Percentiles rank a stretch among this genome's conserved stretches.
Evolutionary conservation across 257 asterid species (phyloP).

Genomic region (Parsonsia alboflavescens): DNA sequence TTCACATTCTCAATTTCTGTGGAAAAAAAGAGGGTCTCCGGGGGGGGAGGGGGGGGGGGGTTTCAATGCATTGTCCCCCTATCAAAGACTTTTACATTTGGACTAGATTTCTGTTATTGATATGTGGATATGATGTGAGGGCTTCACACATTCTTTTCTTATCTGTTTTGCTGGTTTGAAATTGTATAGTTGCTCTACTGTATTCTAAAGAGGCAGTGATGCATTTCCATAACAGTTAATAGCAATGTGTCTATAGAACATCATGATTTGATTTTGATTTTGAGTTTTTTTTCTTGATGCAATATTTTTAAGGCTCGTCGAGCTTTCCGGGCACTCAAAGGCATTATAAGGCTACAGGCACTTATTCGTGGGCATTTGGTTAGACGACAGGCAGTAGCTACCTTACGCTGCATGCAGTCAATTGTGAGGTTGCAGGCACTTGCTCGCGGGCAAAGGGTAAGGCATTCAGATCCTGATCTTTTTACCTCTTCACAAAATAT

Average conservation of each 20-base stretch:
- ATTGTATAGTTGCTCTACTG: neutral
- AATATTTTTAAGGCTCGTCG: conserved; percentile 65
- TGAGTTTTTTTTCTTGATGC: neutral
- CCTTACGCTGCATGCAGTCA: conserved; percentile 71
- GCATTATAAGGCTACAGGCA: conserved; percentile 90
- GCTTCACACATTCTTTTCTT: neutral
- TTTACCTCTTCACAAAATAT: conserved; percentile 21
- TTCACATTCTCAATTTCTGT: neutral
- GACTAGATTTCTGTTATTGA: neutral
- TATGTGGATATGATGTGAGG: neutral
- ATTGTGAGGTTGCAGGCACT: conserved; percentile 72
- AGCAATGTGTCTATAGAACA: neutral
- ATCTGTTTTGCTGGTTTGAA: neutral
- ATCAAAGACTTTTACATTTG: neutral
- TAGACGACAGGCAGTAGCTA: conserved; percentile 85
- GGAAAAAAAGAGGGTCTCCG: neutral
- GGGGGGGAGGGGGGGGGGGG: neutral
- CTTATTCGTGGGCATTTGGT: conserved; percentile 93
- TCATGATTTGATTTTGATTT: neutral
- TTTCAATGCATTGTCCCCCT: neutral
- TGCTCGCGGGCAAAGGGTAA: conserved; percentile 69
- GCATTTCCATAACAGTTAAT: neutral
- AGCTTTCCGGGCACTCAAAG: conserved; percentile 85
- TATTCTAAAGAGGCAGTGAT: neutral
- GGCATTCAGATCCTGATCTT: conserved; percentile 36